A percentile compares a stretch with the other conserved stretches of the same genome.
Evolutionary conservation across 2,329 filamentous ascomycete species (phyloP).

Genomic region (Grosmannia clavigera): DNA sequence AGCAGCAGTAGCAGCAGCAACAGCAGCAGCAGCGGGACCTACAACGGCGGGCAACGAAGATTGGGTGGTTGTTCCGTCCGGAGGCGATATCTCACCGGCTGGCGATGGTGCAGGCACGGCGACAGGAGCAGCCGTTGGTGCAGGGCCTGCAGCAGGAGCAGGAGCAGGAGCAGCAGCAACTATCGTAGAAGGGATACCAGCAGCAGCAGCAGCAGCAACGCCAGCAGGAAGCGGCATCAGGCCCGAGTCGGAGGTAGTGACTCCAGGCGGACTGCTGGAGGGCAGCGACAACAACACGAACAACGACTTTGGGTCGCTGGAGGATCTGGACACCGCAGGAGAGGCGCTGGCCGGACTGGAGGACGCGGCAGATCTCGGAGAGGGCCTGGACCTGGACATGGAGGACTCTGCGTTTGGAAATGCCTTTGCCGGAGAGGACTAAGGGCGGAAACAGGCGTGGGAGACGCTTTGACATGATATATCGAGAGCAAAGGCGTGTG

Average conservation of each 20-base stretch:
- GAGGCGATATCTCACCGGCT: conserved; percentile 32
- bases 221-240: conserved; percentile 17
- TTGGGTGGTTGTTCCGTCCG: conserved; percentile 65
- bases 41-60: conserved; percentile 46
- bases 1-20: conserved; percentile 1
- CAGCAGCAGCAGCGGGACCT: conserved; percentile 25
- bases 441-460: neutral
- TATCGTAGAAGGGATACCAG: neutral
- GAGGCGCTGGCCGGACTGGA: conserved; percentile 57
- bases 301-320: conserved; percentile 51
- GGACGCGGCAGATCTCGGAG: conserved; percentile 49
- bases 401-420: conserved; percentile 76
- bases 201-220: neutral
- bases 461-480: neutral
- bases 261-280: conserved; percentile 21
- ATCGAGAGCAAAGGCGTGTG: neutral
- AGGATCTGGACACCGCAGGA: conserved; percentile 56
- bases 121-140: no score
- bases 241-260: conserved; percentile 29
- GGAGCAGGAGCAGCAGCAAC: neutral
- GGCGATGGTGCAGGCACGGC: conserved; percentile 1
- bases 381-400: conserved; percentile 58
- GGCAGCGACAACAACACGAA: conserved; percentile 30
- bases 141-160: no score
- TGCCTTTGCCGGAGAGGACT: conserved; percentile 51